Percentiles rank a stretch among this genome's conserved stretches.
Conservation (phyloP, 1,284 basidiomycete genomes). For the Fistulinella staudtii region DNA sequence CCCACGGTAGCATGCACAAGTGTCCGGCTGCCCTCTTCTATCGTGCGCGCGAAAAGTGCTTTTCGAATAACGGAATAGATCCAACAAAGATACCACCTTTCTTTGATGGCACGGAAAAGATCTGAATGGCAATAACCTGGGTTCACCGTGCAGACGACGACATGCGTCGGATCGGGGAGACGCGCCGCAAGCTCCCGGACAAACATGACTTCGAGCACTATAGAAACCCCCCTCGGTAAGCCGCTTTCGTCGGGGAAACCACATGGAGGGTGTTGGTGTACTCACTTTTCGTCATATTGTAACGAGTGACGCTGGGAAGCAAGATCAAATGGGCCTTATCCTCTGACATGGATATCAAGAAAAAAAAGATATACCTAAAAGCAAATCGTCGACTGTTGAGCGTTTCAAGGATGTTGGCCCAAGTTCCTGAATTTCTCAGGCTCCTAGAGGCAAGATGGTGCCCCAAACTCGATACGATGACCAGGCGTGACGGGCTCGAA, state of each 20-base stretch:
- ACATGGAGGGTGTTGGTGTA: background rate
- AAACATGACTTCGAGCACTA: constrained; percentile 28
- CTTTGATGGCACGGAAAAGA: constrained; percentile 15
- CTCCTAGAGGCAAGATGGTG: constrained; percentile 6
- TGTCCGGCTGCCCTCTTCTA: constrained; percentile 21
- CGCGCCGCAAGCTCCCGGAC: constrained; percentile 26
- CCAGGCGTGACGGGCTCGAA: constrained; percentile 14
- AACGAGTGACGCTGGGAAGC: constrained; percentile 18
- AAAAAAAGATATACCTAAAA: constrained; percentile 4
- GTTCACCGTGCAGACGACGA: constrained; percentile 28
- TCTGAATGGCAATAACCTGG: constrained; percentile 30
- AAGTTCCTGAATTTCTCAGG: constrained; percentile 7
- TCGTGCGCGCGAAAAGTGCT: constrained; percentile 7
- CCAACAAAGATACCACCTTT: constrained; percentile 3
- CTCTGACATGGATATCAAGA: background rate
- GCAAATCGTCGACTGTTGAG: constrained; percentile 9
- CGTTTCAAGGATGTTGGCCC: constrained; percentile 10
- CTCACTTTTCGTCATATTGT: constrained; percentile 33
- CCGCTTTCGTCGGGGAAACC: background rate
- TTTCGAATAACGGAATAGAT: background rate
- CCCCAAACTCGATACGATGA: constrained; percentile 20
- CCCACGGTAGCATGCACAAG: constrained; percentile 15
- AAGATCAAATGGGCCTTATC: background rate
- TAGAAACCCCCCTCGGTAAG: background rate
- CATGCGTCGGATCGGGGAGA: constrained; percentile 18